A percentile compares a stretch with the other conserved stretches of the same genome.
phyloP scores from a whole-genome alignment of 768 basidiomycete species.

The Boletus rufocinnamomeus region DNA sequence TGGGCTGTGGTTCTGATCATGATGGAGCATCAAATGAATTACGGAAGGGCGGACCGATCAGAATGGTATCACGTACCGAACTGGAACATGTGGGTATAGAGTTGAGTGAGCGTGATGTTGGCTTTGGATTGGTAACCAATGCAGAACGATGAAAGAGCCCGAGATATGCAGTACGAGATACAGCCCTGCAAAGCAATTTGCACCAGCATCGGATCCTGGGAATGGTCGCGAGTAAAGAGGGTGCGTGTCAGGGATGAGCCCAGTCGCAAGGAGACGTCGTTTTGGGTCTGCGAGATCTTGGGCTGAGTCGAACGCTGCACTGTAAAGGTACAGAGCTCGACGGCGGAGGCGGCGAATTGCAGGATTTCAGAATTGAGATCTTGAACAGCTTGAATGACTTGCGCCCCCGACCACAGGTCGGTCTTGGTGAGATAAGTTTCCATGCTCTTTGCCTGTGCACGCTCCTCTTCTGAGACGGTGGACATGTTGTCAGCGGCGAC shows the following conservation, averaged over 20 bases:
- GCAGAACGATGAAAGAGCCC: constrained; percentile 70
- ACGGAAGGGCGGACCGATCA: constrained; percentile 1
- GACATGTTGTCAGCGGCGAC: constrained; percentile 28
- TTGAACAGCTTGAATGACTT: constrained; percentile 75
- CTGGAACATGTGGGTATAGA: constrained; percentile 59
- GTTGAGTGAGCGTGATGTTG: constrained; percentile 62
- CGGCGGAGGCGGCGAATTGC: constrained; percentile 76
- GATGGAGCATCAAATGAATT: constrained; percentile 17
- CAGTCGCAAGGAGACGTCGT: constrained; percentile 63
- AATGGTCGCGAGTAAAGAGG: constrained; percentile 63
- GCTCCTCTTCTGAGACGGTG: constrained; percentile 50
- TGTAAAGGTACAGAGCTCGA: constrained; percentile 62
- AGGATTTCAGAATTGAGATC: constrained; percentile 81
- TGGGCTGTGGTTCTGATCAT: constrained; percentile 68
- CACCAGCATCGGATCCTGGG: constrained; percentile 74
- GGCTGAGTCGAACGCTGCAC: constrained; percentile 42
- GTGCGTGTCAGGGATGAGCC: constrained; percentile 63
- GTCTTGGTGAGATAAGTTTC: constrained; percentile 75
- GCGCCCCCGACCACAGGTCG: constrained; percentile 74
- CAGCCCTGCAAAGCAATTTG: constrained; percentile 77
- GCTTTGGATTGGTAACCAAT: constrained; percentile 72
- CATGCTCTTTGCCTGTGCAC: constrained; percentile 55
- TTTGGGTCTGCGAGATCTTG: constrained; percentile 52
- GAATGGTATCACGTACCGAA: constrained; percentile 42
- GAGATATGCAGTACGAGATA: constrained; percentile 63